These are phyloP conservation scores for Phytopythium litorale DNA, from an alignment of 352 stramenopile species.

Conservation along the genomic window DNA sequence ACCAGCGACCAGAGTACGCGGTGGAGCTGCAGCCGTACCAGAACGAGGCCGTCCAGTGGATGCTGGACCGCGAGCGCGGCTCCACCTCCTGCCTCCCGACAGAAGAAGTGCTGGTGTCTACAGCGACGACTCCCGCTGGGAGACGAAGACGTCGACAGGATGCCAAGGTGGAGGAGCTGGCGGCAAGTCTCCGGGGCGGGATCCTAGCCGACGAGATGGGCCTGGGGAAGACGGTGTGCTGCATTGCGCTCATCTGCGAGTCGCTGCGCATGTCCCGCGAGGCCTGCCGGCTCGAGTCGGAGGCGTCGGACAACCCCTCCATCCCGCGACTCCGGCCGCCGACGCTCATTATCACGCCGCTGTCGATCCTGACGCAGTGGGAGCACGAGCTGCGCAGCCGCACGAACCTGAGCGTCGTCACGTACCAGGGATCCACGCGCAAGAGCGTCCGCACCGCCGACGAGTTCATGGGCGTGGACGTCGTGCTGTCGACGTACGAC, in stretches of 20 bases:
- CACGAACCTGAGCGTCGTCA: slow-evolving; percentile 70
- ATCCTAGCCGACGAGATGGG: slow-evolving; percentile 89
- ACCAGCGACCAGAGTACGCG: slow-evolving; percentile 41
- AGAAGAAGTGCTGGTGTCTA: neutral
- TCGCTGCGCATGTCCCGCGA: slow-evolving; percentile 45
- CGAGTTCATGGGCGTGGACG: slow-evolving; percentile 77
- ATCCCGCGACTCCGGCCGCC: slow-evolving; percentile 45
- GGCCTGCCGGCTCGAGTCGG: slow-evolving; percentile 13
- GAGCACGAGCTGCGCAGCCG: slow-evolving; percentile 77
- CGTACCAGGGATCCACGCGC: slow-evolving; percentile 64
- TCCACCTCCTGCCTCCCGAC: neutral
- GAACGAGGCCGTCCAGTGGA: slow-evolving; percentile 85
- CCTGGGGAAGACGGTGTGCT: slow-evolving; percentile 89
- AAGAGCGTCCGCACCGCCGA: slow-evolving; percentile 58
- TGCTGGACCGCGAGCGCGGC: slow-evolving; percentile 55
- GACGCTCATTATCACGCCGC: slow-evolving; percentile 74
- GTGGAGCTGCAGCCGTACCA: slow-evolving; percentile 82
- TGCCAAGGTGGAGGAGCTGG: slow-evolving; percentile 28
- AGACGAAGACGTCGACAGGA: slow-evolving; percentile 23
- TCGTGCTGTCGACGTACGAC: slow-evolving; percentile 81
- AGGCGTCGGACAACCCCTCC: slow-evolving; percentile 10
- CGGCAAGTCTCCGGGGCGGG: slow-evolving; percentile 55
- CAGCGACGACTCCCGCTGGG: slow-evolving; percentile 1
- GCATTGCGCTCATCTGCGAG: slow-evolving; percentile 73
- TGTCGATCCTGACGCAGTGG: slow-evolving; percentile 87